Percentiles rank a stretch among this genome's conserved stretches.
phyloP scores from a whole-genome alignment of 805 yeast species.

The Candida easanensis region DNA sequence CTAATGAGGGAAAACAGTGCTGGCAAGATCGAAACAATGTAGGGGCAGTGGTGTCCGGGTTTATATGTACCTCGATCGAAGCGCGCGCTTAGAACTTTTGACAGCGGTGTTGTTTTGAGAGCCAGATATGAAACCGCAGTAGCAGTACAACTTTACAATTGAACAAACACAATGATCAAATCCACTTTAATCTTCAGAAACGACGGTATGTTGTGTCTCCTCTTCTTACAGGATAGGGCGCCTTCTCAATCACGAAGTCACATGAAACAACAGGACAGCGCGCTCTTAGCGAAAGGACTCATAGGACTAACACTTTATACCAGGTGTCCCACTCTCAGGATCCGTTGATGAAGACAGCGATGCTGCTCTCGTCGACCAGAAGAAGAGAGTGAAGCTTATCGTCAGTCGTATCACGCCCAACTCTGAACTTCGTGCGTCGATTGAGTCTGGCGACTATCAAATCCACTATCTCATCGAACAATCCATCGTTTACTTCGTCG shows the following conservation, averaged over 20 bases:
- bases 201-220: constrained; percentile 44
- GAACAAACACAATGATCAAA: constrained; percentile 43
- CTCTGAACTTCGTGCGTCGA: constrained; percentile 80
- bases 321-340: constrained; percentile 75
- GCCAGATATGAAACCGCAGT: neutral
- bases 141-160: neutral
- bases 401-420: constrained; percentile 72
- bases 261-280: too few relatives aligned
- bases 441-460: constrained; percentile 61
- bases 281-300: neutral
- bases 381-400: constrained; percentile 78
- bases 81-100: neutral
- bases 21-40: neutral
- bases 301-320: neutral
- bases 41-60: neutral
- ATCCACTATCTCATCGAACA: constrained; percentile 69
- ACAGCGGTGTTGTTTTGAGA: neutral
- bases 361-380: constrained; percentile 64
- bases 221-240: neutral
- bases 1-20: neutral
- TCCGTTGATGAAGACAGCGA: constrained; percentile 81
- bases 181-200: constrained; percentile 65
- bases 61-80: neutral
- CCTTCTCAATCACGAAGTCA: neutral
- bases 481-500: constrained; percentile 71